These are phyloP conservation scores for Wickerhamomyces sydowiorum DNA, from an alignment of 805 yeast genomes.

Conservation along the genomic window DNA sequence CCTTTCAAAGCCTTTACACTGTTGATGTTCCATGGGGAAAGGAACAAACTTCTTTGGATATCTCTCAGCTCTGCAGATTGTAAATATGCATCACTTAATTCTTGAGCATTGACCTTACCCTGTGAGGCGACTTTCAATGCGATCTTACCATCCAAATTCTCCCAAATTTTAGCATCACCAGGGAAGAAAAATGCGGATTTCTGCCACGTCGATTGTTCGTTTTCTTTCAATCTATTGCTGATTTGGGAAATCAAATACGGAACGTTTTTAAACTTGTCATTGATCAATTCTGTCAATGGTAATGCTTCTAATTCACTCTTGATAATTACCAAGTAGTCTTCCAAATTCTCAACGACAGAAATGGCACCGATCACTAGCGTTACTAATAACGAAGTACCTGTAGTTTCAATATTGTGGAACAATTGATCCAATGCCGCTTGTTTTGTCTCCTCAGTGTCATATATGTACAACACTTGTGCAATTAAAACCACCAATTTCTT, in stretches of 20 bases:
- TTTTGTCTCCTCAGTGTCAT: slow-evolving; percentile 68
- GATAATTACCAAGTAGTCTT: slow-evolving; percentile 54
- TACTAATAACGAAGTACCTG: slow-evolving; percentile 63
- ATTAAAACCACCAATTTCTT: slow-evolving; percentile 65
- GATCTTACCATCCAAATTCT: slow-evolving; percentile 45
- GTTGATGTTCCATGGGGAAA: slow-evolving; percentile 46
- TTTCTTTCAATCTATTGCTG: slow-evolving; percentile 31
- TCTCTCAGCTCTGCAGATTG: slow-evolving; percentile 43
- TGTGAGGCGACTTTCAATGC: slow-evolving; percentile 56
- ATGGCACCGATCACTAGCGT: slow-evolving; percentile 79
- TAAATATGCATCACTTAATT: slow-evolving; percentile 47
- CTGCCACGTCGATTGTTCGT: slow-evolving; percentile 44
- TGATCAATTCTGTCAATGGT: slow-evolving; percentile 37
- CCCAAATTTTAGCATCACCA: slow-evolving; percentile 64
- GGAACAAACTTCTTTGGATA: slow-evolving; percentile 62
- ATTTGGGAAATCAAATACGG: slow-evolving; percentile 56
- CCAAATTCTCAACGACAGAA: slow-evolving; percentile 56
- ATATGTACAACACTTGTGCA: slow-evolving; percentile 75
- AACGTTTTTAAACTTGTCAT: slow-evolving; percentile 48
- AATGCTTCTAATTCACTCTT: slow-evolving; percentile 58
- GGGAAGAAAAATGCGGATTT: slow-evolving; percentile 74
- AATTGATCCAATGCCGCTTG: slow-evolving; percentile 84
- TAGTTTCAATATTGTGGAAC: slow-evolving; percentile 52
- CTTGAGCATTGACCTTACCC: slow-evolving; percentile 42
- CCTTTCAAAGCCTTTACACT: slow-evolving; percentile 25